Evolutionary conservation across 108 stramenopile species (phyloP).

Genomic region (Chaetoceros tenuissimus): DNA sequence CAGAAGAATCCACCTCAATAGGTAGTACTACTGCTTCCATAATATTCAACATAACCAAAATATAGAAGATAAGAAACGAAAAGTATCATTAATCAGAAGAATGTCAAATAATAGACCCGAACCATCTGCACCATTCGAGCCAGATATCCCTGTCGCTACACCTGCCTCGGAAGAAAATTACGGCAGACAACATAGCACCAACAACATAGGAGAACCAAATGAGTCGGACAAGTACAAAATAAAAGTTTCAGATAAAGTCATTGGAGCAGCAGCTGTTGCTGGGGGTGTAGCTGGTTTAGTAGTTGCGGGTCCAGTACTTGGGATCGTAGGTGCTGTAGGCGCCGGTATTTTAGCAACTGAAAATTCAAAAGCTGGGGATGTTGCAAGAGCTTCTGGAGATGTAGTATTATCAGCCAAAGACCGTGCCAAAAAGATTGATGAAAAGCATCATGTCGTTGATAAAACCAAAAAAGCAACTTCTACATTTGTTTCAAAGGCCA

Average conservation of each 20-base stretch:
- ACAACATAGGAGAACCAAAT: no score
- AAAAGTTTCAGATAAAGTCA: conserved; percentile 8
- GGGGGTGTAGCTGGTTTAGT: conserved; percentile 61
- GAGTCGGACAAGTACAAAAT: no score
- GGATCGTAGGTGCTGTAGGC: conserved; percentile 40
- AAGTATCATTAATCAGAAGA: no score
- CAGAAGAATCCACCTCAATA: no score
- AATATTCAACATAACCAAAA: no score
- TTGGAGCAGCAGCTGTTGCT: conserved; percentile 46
- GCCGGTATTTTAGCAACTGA: conserved; percentile 44
- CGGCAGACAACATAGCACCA: no score
- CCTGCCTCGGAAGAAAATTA: no score
- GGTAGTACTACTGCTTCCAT: no score
- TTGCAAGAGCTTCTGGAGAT: conserved; percentile 49
- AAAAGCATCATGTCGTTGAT: conserved; percentile 63
- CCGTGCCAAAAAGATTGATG: conserved; percentile 41
- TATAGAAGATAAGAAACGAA: no score
- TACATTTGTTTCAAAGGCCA: conserved; percentile 12
- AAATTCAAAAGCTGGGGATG: conserved; percentile 31
- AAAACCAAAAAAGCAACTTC: conserved; percentile 40
- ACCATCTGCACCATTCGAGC: no score
- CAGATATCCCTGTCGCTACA: no score
- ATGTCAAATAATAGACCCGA: no score
- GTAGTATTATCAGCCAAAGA: conserved; percentile 37
- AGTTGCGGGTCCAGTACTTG: conserved; percentile 58